Evolutionary conservation across 192 early-diverging fungal species (phyloP).

Genomic region (Piromyces finnis): DNA sequence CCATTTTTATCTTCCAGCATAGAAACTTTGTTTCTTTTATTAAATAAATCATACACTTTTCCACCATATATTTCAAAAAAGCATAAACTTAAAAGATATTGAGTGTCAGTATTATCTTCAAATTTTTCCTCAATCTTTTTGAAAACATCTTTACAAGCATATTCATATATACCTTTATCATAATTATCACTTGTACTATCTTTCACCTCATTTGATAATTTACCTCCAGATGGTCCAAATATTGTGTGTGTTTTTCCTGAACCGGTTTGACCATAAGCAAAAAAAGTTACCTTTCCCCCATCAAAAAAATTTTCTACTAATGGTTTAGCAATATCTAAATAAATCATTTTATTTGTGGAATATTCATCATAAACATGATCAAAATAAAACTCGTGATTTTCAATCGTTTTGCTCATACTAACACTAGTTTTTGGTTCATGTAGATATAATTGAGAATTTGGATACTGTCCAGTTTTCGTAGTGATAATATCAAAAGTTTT

Average conservation of each 20-base stretch:
- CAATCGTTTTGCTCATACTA: neutral
- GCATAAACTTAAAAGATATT: conserved; percentile 4
- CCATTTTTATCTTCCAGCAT: conserved; percentile 13
- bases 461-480: conserved; percentile 6
- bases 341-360: conserved; percentile 10
- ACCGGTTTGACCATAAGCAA: conserved; percentile 17
- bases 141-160: conserved; percentile 16
- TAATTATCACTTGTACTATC: neutral
- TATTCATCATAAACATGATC: neutral
- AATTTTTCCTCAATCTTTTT: neutral
- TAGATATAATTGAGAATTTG: conserved; percentile 13
- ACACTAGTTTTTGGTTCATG: conserved; percentile 16
- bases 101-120: neutral
- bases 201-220: neutral
- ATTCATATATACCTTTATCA: conserved; percentile 11
- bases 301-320: conserved; percentile 10
- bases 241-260: conserved; percentile 25
- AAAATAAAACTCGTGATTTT: neutral
- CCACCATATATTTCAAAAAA: conserved; percentile 21
- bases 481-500: conserved; percentile 14
- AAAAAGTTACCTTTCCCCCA: conserved; percentile 13
- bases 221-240: conserved; percentile 8
- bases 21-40: neutral
- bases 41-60: conserved; percentile 15
- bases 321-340: conserved; percentile 1